Conservation (phyloP, 345 rosid genomes). For the Sisymbrium altissimum region DNA sequence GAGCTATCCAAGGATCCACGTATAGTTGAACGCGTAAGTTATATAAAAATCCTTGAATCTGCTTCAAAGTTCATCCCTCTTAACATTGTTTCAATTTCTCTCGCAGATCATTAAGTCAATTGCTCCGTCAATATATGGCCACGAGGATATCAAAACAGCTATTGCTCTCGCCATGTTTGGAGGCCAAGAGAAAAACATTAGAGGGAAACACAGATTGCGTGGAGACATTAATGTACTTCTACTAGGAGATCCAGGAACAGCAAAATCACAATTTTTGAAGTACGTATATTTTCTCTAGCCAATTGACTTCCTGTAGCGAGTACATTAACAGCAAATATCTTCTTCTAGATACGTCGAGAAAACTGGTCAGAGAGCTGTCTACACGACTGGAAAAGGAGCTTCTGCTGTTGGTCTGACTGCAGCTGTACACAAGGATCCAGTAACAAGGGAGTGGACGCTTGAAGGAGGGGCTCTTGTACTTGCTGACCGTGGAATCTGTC, state of each 20-base stretch:
- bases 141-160: constrained; percentile 96
- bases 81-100: constrained; percentile 14
- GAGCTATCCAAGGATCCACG: constrained; percentile 85
- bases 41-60: background rate
- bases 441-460: constrained; percentile 98
- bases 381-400: constrained; percentile 99
- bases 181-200: constrained; percentile 93
- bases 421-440: constrained; percentile 99
- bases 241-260: constrained; percentile 96
- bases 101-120: constrained; percentile 86
- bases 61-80: background rate
- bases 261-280: constrained; percentile 97
- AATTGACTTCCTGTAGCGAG: background rate
- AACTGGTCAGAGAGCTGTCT: constrained; percentile 98
- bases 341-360: constrained; percentile 80
- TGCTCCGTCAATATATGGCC: constrained; percentile 97
- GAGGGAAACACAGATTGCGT: constrained; percentile 87
- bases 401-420: constrained; percentile 98
- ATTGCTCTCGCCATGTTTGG: constrained; percentile 96
- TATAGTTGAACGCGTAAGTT: constrained; percentile 83
- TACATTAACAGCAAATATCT: constrained; percentile 8
- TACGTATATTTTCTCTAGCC: constrained; percentile 33
- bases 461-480: constrained; percentile 99
- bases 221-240: constrained; percentile 95
- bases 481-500: constrained; percentile 94